Percentiles rank a stretch among this genome's conserved stretches.
Evolutionary conservation across 177 flowering plant species (phyloP).

Genomic region (Vitis hybrid): DNA sequence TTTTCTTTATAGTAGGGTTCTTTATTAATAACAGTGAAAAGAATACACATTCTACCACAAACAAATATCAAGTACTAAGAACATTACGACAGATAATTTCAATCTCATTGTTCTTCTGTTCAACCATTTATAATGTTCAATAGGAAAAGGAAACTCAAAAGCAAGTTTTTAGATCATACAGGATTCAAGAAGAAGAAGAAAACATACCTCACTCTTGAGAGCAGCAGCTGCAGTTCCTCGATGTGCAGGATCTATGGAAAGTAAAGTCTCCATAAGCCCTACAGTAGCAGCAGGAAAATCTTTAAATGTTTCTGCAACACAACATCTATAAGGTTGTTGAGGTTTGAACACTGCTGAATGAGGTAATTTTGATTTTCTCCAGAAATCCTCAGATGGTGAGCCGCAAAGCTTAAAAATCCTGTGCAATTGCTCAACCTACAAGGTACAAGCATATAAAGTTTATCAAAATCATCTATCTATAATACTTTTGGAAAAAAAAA

Average conservation of each 20-base stretch:
- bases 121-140: background rate
- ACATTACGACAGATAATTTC: no score
- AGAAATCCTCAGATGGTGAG: conserved; percentile 67
- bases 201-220: conserved; percentile 56
- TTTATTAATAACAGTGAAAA: background rate
- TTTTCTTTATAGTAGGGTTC: no score
- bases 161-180: no score
- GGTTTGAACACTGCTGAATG: conserved; percentile 55
- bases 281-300: conserved; percentile 51
- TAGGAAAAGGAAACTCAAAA: background rate
- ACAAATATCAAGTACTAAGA: no score
- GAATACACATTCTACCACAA: background rate
- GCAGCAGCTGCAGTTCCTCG: conserved; percentile 60
- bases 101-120: no score
- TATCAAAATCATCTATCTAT: background rate
- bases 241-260: conserved; percentile 52
- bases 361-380: conserved; percentile 49
- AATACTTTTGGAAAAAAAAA: background rate
- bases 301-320: conserved; percentile 48
- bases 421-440: conserved; percentile 74
- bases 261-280: conserved; percentile 50
- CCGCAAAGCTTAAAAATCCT: conserved; percentile 73
- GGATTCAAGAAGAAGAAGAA: background rate
- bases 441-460: background rate
- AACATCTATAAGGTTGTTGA: conserved; percentile 44